Evolutionary conservation across 1,139 yeast species (phyloP).

Genomic region (Pichia sp.): DNA sequence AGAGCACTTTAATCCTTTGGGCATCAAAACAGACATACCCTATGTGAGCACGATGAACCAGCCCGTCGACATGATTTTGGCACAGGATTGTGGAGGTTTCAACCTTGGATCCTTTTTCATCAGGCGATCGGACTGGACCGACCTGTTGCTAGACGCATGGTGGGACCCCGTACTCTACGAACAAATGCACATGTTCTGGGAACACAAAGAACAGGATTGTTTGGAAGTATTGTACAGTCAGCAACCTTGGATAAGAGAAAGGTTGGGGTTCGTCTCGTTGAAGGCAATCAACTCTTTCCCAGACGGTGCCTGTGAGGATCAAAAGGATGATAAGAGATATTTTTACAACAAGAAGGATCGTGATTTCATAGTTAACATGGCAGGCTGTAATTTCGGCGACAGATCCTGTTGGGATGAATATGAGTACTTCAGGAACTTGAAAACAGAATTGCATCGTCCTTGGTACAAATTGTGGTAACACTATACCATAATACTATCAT

Average conservation of each 20-base stretch:
- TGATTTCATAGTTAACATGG: conserved; percentile 88
- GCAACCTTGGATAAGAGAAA: conserved; percentile 87
- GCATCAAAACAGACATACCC: conserved; percentile 62
- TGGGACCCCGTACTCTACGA: conserved; percentile 98
- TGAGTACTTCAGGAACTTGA: conserved; percentile 75
- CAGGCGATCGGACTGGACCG: conserved; percentile 82
- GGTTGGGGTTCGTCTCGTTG: conserved; percentile 80
- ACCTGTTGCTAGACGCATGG: conserved; percentile 81
- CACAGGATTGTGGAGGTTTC: conserved; percentile 98
- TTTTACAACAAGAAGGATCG: conserved; percentile 62
- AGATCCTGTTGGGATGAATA: conserved; percentile 98
- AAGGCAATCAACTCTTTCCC: conserved; percentile 88
- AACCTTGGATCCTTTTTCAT: conserved; percentile 86
- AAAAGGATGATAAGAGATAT: conserved; percentile 73
- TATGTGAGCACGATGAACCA: conserved; percentile 61
- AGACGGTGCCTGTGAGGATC: conserved; percentile 88
- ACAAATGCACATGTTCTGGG: conserved; percentile 98
- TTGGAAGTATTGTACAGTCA: conserved; percentile 71
- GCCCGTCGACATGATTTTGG: conserved; percentile 73
- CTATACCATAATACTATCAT: too few species aligned
- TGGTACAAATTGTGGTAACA: conserved; percentile 26
- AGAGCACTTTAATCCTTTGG: conserved; percentile 70
- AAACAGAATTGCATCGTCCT: conserved; percentile 45
- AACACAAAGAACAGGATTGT: conserved; percentile 96
- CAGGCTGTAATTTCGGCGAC: conserved; percentile 92